phyloP scores from a whole-genome alignment of 148 eudicot genomes.

The Silene latifolia region DNA sequence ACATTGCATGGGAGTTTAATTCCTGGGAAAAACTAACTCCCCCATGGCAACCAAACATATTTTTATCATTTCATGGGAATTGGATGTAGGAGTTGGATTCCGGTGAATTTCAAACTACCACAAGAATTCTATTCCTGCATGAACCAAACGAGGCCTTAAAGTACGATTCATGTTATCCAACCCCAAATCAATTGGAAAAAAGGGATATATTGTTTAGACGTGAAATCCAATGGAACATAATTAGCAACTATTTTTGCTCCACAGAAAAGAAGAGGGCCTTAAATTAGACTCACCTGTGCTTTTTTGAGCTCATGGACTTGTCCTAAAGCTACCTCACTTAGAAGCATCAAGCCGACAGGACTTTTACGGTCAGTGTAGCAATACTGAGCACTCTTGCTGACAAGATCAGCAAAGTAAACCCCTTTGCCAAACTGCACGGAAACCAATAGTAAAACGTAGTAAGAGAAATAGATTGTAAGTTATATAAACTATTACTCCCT shows the following conservation, averaged over 20 bases:
- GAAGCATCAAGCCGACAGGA: conserved; percentile 93
- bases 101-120: no score
- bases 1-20: no score
- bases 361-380: conserved; percentile 77
- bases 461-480: neutral
- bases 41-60: no score
- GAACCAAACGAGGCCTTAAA: no score
- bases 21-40: no score
- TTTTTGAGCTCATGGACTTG: conserved; percentile 71
- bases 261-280: no score
- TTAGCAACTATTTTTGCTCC: no score
- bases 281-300: conserved; percentile 54
- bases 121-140: no score
- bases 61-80: no score
- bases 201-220: no score
- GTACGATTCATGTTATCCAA: neutral
- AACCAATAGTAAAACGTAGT: neutral
- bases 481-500: neutral
- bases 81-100: no score
- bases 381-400: conserved; percentile 98
- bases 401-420: conserved; percentile 93
- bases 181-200: neutral
- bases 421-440: conserved; percentile 99
- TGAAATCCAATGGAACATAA: no score
- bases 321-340: conserved; percentile 97